Evolutionary conservation across 345 rosid species (phyloP).

Genomic region (Atalantia buxifolia): DNA sequence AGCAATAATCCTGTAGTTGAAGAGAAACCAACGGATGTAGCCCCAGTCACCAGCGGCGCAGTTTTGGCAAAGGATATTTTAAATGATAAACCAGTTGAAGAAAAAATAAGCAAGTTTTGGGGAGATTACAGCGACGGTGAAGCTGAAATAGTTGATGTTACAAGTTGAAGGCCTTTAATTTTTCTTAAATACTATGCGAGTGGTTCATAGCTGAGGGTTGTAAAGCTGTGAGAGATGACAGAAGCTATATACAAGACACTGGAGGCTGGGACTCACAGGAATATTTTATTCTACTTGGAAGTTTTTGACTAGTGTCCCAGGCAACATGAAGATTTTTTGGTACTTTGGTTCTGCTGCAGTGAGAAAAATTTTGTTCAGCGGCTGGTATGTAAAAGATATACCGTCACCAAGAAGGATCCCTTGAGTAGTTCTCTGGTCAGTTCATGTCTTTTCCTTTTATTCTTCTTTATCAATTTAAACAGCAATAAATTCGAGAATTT

Average conservation of each 20-base stretch:
- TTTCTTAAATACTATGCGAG: not conserved
- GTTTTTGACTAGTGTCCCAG: not conserved
- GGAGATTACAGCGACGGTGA: slow-evolving; percentile 80
- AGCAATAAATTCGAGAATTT: slow-evolving; percentile 13
- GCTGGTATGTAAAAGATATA: slow-evolving; percentile 4
- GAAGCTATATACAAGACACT: not conserved
- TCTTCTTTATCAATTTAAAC: not conserved
- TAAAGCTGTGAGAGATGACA: slow-evolving; percentile 7
- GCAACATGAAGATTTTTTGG: slow-evolving; percentile 17
- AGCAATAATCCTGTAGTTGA: slow-evolving; percentile 28
- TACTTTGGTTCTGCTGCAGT: slow-evolving; percentile 11
- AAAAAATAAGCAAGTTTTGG: slow-evolving; percentile 62
- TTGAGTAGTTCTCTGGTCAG: not conserved
- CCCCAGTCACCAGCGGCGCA: slow-evolving; percentile 15
- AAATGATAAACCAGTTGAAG: slow-evolving; percentile 29
- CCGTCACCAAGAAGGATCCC: slow-evolving; percentile 1
- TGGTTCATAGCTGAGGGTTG: not conserved
- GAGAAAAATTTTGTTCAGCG: not conserved
- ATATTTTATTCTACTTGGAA: not conserved
- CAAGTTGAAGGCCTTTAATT: slow-evolving; percentile 39
- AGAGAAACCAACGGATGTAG: slow-evolving; percentile 25
- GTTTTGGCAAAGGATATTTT: slow-evolving; percentile 34
- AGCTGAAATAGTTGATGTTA: slow-evolving; percentile 61
- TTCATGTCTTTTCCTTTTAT: not conserved
- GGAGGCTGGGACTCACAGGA: not conserved